Evolutionary conservation across 1,284 basidiomycete genomes (phyloP).

Genomic region (Coniferiporia weirii): DNA sequence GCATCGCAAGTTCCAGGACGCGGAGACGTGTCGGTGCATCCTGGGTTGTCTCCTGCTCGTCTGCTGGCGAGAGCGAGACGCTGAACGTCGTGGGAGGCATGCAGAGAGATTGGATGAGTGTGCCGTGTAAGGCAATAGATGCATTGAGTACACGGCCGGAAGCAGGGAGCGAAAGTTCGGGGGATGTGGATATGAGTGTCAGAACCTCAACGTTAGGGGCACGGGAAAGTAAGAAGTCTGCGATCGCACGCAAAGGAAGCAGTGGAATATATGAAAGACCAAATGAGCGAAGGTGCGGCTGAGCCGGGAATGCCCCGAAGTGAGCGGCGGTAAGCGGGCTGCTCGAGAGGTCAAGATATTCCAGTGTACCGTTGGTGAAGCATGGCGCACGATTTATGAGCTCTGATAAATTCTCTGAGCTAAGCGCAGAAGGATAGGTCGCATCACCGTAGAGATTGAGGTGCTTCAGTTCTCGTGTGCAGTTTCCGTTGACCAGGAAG

Average conservation of each 20-base stretch:
- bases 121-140: constrained; percentile 59
- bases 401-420: constrained; percentile 59
- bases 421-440: constrained; percentile 80
- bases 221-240: constrained; percentile 64
- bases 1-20: constrained; percentile 82
- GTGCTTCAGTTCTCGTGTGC: constrained; percentile 64
- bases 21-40: constrained; percentile 68
- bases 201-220: constrained; percentile 83
- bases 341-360: constrained; percentile 89
- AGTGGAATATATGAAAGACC: constrained; percentile 83
- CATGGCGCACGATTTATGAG: constrained; percentile 78
- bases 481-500: constrained; percentile 69
- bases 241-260: constrained; percentile 64
- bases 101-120: constrained; percentile 74
- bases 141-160: constrained; percentile 37
- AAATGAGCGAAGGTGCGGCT: constrained; percentile 77
- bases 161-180: constrained; percentile 61
- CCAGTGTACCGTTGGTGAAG: constrained; percentile 70
- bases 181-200: constrained; percentile 74
- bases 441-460: constrained; percentile 87
- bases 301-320: constrained; percentile 52
- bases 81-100: constrained; percentile 72
- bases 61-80: constrained; percentile 18
- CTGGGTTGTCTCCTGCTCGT: constrained; percentile 28
- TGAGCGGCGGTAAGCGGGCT: constrained; percentile 64